These are phyloP conservation scores for Solanum paucissectum DNA, from an alignment of 257 asterid genomes.

Conservation along the genomic window DNA sequence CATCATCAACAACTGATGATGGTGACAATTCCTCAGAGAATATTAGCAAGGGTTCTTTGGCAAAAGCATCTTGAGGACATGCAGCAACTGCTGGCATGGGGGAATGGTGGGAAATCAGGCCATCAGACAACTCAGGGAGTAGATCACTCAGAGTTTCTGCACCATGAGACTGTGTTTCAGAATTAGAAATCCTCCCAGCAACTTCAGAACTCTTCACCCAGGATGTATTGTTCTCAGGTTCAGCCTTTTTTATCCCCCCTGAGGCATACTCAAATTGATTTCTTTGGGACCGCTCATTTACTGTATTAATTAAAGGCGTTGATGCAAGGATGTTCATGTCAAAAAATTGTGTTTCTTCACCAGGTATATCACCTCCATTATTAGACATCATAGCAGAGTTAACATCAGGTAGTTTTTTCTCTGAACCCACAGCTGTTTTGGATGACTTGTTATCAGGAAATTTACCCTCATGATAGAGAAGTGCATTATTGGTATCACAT, in stretches of 20 bases:
- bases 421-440: constrained; percentile 6
- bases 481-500: neutral
- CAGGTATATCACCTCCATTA: constrained; percentile 11
- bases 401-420: constrained; percentile 18
- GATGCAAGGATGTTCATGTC: constrained; percentile 18
- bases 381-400: constrained; percentile 16
- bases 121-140: constrained; percentile 16
- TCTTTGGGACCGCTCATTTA: constrained; percentile 17
- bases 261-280: constrained; percentile 9
- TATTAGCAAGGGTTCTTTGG: constrained; percentile 11
- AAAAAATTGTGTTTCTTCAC: constrained; percentile 16
- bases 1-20: constrained; percentile 17
- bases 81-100: constrained; percentile 11
- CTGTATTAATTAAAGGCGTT: constrained; percentile 12
- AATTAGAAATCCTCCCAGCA: constrained; percentile 14
- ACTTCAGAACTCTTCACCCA: constrained; percentile 24
- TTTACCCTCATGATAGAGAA: neutral
- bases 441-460: constrained; percentile 9
- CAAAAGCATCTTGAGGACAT: constrained; percentile 8
- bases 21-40: constrained; percentile 12
- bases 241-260: constrained; percentile 9
- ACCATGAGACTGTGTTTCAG: constrained; percentile 19
- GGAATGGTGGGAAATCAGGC: constrained; percentile 19
- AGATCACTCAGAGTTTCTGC: constrained; percentile 14
- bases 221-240: constrained; percentile 13